Percentiles rank a stretch among this genome's conserved stretches.
These are phyloP conservation scores for Boehmeria nivea DNA, from an alignment of 306 rosid genomes.

Conservation along the genomic window DNA sequence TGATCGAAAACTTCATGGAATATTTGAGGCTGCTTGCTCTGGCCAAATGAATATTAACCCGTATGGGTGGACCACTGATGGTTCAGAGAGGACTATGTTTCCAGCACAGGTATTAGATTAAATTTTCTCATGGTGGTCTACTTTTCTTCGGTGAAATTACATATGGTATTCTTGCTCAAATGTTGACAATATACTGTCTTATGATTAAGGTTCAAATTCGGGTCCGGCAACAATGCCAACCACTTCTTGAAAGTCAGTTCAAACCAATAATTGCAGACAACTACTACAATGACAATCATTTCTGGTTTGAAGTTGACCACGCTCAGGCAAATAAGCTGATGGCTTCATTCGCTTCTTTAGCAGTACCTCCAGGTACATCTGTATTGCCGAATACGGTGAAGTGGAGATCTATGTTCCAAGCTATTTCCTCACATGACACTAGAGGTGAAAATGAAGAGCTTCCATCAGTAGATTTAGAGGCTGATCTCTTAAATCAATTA, in stretches of 20 bases:
- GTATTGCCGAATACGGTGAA: slow-evolving; percentile 24
- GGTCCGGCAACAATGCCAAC: slow-evolving; percentile 49
- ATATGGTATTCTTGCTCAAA: neutral
- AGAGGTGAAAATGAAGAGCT: slow-evolving; percentile 24
- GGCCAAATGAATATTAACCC: slow-evolving; percentile 79
- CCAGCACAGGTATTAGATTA: slow-evolving; percentile 70
- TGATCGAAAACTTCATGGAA: slow-evolving; percentile 71
- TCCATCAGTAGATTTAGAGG: slow-evolving; percentile 16
- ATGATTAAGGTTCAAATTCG: slow-evolving; percentile 50
- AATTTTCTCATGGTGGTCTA: slow-evolving; percentile 11
- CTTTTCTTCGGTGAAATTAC: neutral
- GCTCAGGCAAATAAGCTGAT: slow-evolving; percentile 53
- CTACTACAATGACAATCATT: slow-evolving; percentile 41
- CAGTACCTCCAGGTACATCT: slow-evolving; percentile 31
- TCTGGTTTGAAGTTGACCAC: slow-evolving; percentile 85
- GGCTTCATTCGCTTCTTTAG: slow-evolving; percentile 37
- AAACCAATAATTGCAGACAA: slow-evolving; percentile 47
- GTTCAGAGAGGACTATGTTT: slow-evolving; percentile 57
- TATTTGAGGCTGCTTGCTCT: slow-evolving; percentile 66
- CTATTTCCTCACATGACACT: slow-evolving; percentile 26
- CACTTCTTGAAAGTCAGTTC: slow-evolving; percentile 62
- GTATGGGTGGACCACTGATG: slow-evolving; percentile 67
- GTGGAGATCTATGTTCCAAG: slow-evolving; percentile 19
- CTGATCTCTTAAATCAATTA: slow-evolving; percentile 7
- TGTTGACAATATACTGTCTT: slow-evolving; percentile 7